phyloP scores from a whole-genome alignment of 2,329 filamentous ascomycete genomes.

The Teratosphaeria viscida region DNA sequence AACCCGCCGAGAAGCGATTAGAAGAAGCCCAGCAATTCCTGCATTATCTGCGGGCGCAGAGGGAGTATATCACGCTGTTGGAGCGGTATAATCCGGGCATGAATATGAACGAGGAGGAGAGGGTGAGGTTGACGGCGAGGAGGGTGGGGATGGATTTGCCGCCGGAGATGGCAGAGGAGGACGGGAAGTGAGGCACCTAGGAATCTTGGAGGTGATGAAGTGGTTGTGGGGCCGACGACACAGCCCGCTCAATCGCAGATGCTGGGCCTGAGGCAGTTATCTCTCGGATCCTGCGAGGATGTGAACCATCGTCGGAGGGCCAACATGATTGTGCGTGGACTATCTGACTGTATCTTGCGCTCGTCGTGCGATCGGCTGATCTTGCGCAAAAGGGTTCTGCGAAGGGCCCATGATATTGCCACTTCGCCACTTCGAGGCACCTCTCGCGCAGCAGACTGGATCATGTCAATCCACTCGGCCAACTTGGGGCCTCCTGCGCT shows the following conservation, averaged over 20 bases:
- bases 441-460: no score
- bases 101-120: conserved; percentile 74
- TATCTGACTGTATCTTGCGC: not conserved
- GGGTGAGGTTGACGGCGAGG: conserved; percentile 70
- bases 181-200: not conserved
- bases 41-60: conserved; percentile 74
- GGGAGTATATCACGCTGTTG: conserved; percentile 67
- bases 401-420: not conserved
- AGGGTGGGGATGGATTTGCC: conserved; percentile 88
- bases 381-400: not conserved
- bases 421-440: no score
- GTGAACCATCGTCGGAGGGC: no score
- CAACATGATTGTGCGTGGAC: no score
- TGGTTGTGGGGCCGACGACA: no score
- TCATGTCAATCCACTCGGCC: no score
- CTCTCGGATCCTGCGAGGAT: no score
- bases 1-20: conserved; percentile 20
- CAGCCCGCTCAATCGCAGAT: no score
- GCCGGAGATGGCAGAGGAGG: conserved; percentile 33
- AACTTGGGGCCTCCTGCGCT: no score
- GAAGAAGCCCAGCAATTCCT: conserved; percentile 67
- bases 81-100: conserved; percentile 93
- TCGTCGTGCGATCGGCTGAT: not conserved
- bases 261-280: no score
- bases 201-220: no score